These are phyloP conservation scores for Litchi chinensis DNA, from an alignment of 345 rosid genomes.

Conservation along the genomic window DNA sequence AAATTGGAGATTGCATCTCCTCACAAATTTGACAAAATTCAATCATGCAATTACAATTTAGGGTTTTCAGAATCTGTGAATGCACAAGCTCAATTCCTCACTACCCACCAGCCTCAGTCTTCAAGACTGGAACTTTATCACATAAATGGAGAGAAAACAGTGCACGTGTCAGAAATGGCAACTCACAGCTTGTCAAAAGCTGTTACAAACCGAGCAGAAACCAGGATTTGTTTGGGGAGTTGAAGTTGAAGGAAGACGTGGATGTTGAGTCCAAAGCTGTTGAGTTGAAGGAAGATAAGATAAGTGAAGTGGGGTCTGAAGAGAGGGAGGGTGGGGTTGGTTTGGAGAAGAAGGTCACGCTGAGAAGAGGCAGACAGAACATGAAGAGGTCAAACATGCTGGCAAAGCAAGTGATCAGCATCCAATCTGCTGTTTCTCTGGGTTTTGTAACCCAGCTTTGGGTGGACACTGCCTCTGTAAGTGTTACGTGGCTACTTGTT, in stretches of 20 bases:
- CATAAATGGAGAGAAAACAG: constrained; percentile 1
- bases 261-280: constrained; percentile 20
- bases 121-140: constrained; percentile 3
- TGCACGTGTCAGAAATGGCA: constrained; percentile 15
- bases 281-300: constrained; percentile 25
- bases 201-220: constrained; percentile 6
- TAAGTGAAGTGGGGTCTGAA: constrained; percentile 1
- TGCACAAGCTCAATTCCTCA: not conserved
- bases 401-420: constrained; percentile 84
- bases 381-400: constrained; percentile 63
- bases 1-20: not conserved
- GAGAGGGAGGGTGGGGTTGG: constrained; percentile 28
- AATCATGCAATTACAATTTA: constrained; percentile 5
- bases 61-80: constrained; percentile 13
- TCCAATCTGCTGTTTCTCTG: constrained; percentile 72
- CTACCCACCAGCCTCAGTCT: not conserved
- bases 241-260: constrained; percentile 41
- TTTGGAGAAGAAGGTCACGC: constrained; percentile 14
- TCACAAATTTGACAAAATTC: not conserved
- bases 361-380: constrained; percentile 47
- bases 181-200: constrained; percentile 8
- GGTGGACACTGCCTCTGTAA: constrained; percentile 68
- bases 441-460: constrained; percentile 86
- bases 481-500: not conserved
- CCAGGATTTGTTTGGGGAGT: constrained; percentile 23